A percentile compares a stretch with the other conserved stretches of the same genome.
Conservation (phyloP, 768 basidiomycete genomes). For the Naematelia encephala region DNA sequence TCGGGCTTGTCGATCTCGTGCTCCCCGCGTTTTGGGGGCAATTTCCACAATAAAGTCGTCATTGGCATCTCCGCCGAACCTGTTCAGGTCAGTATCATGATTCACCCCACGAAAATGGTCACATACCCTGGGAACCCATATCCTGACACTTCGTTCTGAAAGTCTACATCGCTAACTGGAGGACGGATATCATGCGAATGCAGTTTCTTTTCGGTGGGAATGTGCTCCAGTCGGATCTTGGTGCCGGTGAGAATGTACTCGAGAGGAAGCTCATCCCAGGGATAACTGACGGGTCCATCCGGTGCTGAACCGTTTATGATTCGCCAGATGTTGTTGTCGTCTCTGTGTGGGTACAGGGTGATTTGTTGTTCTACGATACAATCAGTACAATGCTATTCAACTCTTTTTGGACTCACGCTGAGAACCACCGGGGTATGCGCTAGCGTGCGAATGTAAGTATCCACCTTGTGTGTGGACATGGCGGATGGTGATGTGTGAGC, state of each 20-base stretch:
- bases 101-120: not conserved
- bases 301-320: slow-evolving; percentile 70
- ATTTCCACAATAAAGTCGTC: slow-evolving; percentile 88
- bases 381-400: not conserved
- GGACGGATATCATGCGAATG: slow-evolving; percentile 95
- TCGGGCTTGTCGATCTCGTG: slow-evolving; percentile 58
- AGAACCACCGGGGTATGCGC: slow-evolving; percentile 84
- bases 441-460: slow-evolving; percentile 92
- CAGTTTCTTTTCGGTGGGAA: slow-evolving; percentile 73
- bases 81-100: slow-evolving; percentile 4
- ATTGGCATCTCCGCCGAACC: slow-evolving; percentile 79
- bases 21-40: slow-evolving; percentile 58
- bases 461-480: slow-evolving; percentile 97
- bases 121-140: slow-evolving; percentile 74
- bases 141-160: slow-evolving; percentile 95
- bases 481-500: slow-evolving; percentile 75
- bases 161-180: slow-evolving; percentile 94
- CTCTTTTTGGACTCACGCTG: slow-evolving; percentile 62
- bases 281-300: slow-evolving; percentile 52
- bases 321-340: slow-evolving; percentile 90
- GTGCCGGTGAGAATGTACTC: slow-evolving; percentile 63
- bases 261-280: slow-evolving; percentile 60
- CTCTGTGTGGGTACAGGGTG: slow-evolving; percentile 98
- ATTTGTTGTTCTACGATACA: slow-evolving; percentile 81
- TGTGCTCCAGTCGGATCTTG: slow-evolving; percentile 77